Evolutionary conservation across 768 basidiomycete species (phyloP), one percentile per base, ranked within the genome.

Genomic region (Cubamyces sp.): DNA sequence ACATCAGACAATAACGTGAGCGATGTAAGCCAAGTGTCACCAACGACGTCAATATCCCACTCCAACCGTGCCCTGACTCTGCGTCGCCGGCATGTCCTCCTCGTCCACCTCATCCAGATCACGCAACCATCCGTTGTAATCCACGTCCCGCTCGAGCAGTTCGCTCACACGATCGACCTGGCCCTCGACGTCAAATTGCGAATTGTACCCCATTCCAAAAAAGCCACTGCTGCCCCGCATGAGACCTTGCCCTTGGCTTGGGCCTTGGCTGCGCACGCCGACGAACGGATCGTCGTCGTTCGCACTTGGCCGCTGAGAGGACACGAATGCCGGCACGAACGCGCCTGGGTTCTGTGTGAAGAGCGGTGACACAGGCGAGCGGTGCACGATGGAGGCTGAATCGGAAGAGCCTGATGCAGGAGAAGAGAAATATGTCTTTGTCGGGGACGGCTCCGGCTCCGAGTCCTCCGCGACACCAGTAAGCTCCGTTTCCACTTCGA

Each of bases 171-270:
- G 71, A 49, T 82, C 81, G 18, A 84, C 79, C 63, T 80, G 78
- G n/a, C 75, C 78, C 66, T 85, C 82, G 2, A 87, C 76, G 60
- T 85, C 82, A 58, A 84, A 82, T 63, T 87, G 86, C 4, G 87
- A 86, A 61, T 81, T 84, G 66, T 80, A 86, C 2, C 78, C 79
- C 73, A 76, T 73, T 64, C 75, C 79, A 41, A 75, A 69, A 18
- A 71, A 48, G 14, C 73, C 74, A 56, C 69, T 68, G 54, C 69
- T 71, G 48, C 65, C 67, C 16, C 70, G 68, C 39, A 53, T 50
- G 45, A 68, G 60, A 15, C 51, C 41, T 26, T 46, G 55, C 12
- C 48, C 37, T 40, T 60, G 49, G 30, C 47, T 52, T 39, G 50
- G 62, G 5, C 53, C 52, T 37, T 55, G 62, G 23, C 34, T 40